Percentiles rank a stretch among this genome's conserved stretches.
These are phyloP conservation scores for Houttuynia cordata DNA, from an alignment of 164 flowering plant species.

Conservation along the genomic window DNA sequence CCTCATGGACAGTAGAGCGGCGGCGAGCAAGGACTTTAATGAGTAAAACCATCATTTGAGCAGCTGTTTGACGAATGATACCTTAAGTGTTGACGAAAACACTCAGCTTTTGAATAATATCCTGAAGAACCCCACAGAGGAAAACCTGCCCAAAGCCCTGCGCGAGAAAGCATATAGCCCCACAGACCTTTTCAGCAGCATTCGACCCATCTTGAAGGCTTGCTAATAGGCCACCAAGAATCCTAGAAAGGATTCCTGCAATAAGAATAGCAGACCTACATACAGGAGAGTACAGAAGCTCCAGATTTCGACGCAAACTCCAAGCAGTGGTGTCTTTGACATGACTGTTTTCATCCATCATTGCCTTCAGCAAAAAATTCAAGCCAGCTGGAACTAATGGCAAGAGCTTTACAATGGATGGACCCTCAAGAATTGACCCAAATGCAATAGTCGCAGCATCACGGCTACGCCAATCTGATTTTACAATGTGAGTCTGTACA, in stretches of 20 bases:
- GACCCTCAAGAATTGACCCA: conserved; percentile 82
- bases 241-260: conserved; percentile 30
- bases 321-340: conserved; percentile 83
- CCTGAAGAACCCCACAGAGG: conserved; percentile 70
- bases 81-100: conserved; percentile 44
- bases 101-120: conserved; percentile 69
- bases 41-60: conserved; percentile 60
- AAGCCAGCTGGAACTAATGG: conserved; percentile 57
- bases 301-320: conserved; percentile 71
- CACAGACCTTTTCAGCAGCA: conserved; percentile 76
- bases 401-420: conserved; percentile 43
- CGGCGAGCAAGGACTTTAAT: conserved; percentile 67
- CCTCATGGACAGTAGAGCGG: conserved; percentile 78
- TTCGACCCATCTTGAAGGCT: conserved; percentile 56
- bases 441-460: conserved; percentile 80
- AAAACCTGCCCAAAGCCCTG: conserved; percentile 79
- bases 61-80: conserved; percentile 47
- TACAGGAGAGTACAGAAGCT: conserved; percentile 48
- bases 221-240: conserved; percentile 48
- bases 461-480: conserved; percentile 60
- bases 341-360: conserved; percentile 55
- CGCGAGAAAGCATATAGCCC: conserved; percentile 72
- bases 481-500: conserved; percentile 50
- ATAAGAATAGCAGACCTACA: conserved; percentile 50
- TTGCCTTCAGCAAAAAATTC: conserved; percentile 52